A percentile compares a stretch with the other conserved stretches of the same genome.
phyloP scores from a whole-genome alignment of 495 filamentous ascomycete genomes.

The Tirmania nivea region DNA sequence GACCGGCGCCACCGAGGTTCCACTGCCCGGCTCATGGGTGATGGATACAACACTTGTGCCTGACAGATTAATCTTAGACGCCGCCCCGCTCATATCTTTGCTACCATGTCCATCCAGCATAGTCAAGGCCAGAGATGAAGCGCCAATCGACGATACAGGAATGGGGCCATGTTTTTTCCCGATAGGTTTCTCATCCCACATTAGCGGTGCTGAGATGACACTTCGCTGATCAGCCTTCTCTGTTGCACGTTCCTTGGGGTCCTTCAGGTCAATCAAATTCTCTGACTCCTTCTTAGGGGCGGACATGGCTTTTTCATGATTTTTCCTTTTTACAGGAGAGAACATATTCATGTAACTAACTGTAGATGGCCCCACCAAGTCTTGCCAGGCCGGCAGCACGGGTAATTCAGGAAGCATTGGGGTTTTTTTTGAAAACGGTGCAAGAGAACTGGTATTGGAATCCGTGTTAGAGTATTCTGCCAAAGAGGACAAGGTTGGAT shows the following conservation, averaged over 20 bases:
- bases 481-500: not conserved
- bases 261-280: conserved; percentile 1
- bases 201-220: conserved; percentile 10
- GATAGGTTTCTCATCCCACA: conserved; percentile 11
- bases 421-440: not conserved
- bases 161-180: not conserved
- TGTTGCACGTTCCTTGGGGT: conserved; percentile 7
- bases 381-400: not conserved
- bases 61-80: not conserved
- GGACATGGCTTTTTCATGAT: conserved; percentile 7
- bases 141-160: conserved; percentile 1
- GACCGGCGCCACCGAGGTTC: not conserved
- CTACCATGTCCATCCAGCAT: conserved; percentile 2
- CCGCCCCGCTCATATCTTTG: not conserved
- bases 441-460: not conserved
- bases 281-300: conserved; percentile 6
- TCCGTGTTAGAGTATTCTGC: not conserved
- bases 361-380: not conserved
- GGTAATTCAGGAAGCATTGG: not conserved
- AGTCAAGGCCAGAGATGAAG: not conserved
- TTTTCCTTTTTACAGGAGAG: not conserved
- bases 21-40: not conserved
- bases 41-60: not conserved
- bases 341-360: not conserved
- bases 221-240: conserved; percentile 12